phyloP scores from a whole-genome alignment of 257 asterid genomes.

The Knoxia roxburghii region DNA sequence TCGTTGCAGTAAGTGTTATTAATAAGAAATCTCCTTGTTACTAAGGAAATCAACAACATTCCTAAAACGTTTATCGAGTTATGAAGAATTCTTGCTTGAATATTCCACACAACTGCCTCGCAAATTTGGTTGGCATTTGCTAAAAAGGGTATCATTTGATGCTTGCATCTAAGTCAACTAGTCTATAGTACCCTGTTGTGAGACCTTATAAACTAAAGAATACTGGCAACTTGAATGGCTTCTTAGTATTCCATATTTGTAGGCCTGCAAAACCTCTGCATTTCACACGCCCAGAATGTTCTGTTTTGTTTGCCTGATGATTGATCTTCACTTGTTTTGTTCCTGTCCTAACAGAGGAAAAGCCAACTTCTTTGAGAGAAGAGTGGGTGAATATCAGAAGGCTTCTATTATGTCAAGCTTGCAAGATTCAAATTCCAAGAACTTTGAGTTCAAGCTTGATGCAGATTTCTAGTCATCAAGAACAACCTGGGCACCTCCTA shows the following conservation, averaged over 20 bases:
- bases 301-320: neutral
- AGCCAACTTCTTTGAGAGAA: conserved; percentile 69
- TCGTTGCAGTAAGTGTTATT: conserved; percentile 60
- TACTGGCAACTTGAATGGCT: neutral
- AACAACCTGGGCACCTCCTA: conserved; percentile 22
- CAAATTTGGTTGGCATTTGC: neutral
- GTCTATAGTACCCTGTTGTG: neutral
- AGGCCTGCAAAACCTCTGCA: neutral
- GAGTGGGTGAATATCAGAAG: conserved; percentile 77
- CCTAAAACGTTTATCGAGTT: neutral
- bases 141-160: neutral
- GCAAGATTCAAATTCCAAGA: conserved; percentile 37
- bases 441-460: conserved; percentile 53
- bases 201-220: no score
- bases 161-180: neutral
- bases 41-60: neutral
- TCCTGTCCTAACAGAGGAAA: conserved; percentile 50
- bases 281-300: neutral
- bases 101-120: neutral
- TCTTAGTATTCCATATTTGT: neutral
- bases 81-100: neutral
- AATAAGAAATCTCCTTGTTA: neutral
- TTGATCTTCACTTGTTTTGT: conserved; percentile 1
- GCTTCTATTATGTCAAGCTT: conserved; percentile 73
- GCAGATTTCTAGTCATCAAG: conserved; percentile 54